A percentile compares a stretch with the other conserved stretches of the same genome.
These are phyloP conservation scores for Schizophyllum amplum DNA, from an alignment of 1,284 basidiomycete genomes.

Conservation along the genomic window DNA sequence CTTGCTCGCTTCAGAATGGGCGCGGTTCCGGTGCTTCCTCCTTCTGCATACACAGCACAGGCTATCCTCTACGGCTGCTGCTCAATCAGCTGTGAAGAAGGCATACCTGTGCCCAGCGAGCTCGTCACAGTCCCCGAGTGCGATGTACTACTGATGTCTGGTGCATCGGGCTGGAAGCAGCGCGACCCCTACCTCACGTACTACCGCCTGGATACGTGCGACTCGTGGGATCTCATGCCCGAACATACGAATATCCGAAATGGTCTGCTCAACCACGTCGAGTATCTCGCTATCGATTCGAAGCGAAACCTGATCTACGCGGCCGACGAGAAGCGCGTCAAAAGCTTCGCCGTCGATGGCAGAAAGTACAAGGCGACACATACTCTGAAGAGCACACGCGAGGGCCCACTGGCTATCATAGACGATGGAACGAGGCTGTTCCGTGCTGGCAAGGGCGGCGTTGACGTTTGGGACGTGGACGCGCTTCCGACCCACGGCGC, in stretches of 20 bases:
- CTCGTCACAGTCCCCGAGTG: conserved; percentile 9
- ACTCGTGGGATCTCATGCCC: conserved; percentile 2
- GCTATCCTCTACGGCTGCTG: conserved; percentile 29
- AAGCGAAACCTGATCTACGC: conserved; percentile 21
- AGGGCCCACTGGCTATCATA: conserved; percentile 23
- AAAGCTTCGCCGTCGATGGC: conserved; percentile 22
- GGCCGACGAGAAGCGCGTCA: conserved; percentile 20
- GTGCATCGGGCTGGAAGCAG: conserved; percentile 4
- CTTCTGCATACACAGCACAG: background rate
- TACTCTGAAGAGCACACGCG: conserved; percentile 20
- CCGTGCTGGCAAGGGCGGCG: conserved; percentile 23
- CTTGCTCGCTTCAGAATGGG: background rate
- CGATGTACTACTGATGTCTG: background rate
- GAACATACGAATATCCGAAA: conserved; percentile 13
- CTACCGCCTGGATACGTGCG: background rate
- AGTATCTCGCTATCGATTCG: conserved; percentile 17
- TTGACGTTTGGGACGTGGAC: conserved; percentile 27
- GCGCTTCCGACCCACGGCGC: conserved; percentile 23
- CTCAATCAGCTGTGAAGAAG: conserved; percentile 21
- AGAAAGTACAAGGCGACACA: conserved; percentile 17
- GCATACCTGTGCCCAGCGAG: conserved; percentile 16
- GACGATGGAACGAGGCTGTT: conserved; percentile 18
- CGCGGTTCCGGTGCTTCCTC: background rate
- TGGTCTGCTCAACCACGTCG: conserved; percentile 5
- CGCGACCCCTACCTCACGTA: conserved; percentile 1